A percentile compares a stretch with the other conserved stretches of the same genome.
Evolutionary conservation across 257 asterid genomes (phyloP).

Genomic region (Mentha longifolia): DNA sequence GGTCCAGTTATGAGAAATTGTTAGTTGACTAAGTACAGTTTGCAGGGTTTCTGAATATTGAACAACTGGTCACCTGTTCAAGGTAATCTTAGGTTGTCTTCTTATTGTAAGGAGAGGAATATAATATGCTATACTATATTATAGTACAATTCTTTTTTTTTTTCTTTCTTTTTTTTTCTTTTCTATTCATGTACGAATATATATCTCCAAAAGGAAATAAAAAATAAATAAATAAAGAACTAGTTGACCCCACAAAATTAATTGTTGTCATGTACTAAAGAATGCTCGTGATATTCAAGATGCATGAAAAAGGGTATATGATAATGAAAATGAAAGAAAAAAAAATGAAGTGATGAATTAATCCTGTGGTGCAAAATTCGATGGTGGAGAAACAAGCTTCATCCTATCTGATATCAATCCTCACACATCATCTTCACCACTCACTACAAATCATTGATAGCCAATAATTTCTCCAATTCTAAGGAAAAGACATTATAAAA

Average conservation of each 20-base stretch:
- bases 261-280: too few relatives aligned
- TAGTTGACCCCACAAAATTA: too few relatives aligned
- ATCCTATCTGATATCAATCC: slow-evolving; percentile 67
- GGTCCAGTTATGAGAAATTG: neutral
- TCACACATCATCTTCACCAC: slow-evolving; percentile 58
- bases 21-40: neutral
- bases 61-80: neutral
- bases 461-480: slow-evolving; percentile 44
- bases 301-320: slow-evolving; percentile 4
- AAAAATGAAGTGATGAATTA: slow-evolving; percentile 19
- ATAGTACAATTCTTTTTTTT: too few relatives aligned
- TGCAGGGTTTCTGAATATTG: slow-evolving; percentile 4
- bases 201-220: too few relatives aligned
- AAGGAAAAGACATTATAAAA: neutral
- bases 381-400: slow-evolving; percentile 41
- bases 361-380: slow-evolving; percentile 51
- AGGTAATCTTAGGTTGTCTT: neutral
- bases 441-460: slow-evolving; percentile 45
- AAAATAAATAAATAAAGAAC: too few relatives aligned
- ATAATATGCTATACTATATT: too few relatives aligned
- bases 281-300: neutral
- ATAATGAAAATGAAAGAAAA: slow-evolving; percentile 6
- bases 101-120: neutral
- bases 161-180: too few relatives aligned
- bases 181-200: too few relatives aligned